A percentile compares a stretch with the other conserved stretches of the same genome.
These are phyloP conservation scores for Candida odintsovae DNA, from an alignment of 805 yeast species.

Conservation along the genomic window DNA sequence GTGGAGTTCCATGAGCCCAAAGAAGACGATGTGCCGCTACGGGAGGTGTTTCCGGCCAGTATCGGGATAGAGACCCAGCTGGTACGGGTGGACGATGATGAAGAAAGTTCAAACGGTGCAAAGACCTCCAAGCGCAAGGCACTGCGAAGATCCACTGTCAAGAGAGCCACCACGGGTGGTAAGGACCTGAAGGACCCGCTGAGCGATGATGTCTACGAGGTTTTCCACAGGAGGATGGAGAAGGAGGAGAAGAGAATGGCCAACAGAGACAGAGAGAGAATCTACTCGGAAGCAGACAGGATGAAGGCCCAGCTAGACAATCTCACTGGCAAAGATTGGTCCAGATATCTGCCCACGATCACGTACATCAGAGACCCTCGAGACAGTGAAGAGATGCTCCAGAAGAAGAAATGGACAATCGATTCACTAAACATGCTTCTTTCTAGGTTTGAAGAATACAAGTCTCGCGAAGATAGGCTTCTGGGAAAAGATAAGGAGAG, in stretches of 20 bases:
- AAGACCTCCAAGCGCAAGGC: constrained; percentile 5
- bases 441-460: constrained; percentile 18
- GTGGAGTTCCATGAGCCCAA: constrained; percentile 3
- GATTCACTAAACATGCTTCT: constrained; percentile 32
- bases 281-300: constrained; percentile 50
- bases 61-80: constrained; percentile 6
- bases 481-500: constrained; percentile 10
- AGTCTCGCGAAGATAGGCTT: constrained; percentile 18
- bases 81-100: constrained; percentile 1
- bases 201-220: constrained; percentile 32
- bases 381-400: constrained; percentile 42
- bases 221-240: constrained; percentile 54
- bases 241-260: constrained; percentile 57
- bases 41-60: not conserved
- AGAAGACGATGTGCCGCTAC: constrained; percentile 2
- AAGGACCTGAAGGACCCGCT: constrained; percentile 35
- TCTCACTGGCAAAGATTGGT: constrained; percentile 42
- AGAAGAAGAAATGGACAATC: constrained; percentile 48
- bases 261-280: constrained; percentile 45
- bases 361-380: constrained; percentile 42
- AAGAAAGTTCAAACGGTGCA: not conserved
- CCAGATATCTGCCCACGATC: constrained; percentile 35
- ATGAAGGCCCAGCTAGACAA: constrained; percentile 34
- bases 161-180: constrained; percentile 1
- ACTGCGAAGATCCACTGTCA: constrained; percentile 11